Conservation (phyloP, 2,329 filamentous ascomycete genomes). For the Fusarium globosum region DNA sequence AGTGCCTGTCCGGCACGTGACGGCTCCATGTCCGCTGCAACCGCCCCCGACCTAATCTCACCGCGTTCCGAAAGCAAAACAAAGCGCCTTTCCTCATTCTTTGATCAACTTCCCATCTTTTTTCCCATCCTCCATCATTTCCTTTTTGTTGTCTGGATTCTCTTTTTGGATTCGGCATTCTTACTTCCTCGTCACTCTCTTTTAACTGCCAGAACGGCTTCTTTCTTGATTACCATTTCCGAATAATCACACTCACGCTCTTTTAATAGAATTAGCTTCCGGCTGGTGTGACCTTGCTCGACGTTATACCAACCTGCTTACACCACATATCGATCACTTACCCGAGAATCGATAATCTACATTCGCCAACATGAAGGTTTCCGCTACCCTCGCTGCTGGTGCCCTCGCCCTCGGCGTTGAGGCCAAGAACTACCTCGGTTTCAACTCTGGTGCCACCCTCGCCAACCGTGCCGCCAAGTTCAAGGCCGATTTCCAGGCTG, state of each 20-base stretch:
- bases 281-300: constrained; percentile 23
- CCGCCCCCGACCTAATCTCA: constrained; percentile 40
- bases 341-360: constrained; percentile 20
- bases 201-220: constrained; percentile 31
- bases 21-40: constrained; percentile 15
- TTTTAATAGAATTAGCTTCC: constrained; percentile 31
- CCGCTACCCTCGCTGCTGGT: constrained; percentile 52
- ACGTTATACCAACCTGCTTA: constrained; percentile 29
- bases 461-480: constrained; percentile 63
- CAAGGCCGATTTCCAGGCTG: constrained; percentile 60
- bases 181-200: constrained; percentile 42
- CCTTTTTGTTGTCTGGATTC: constrained; percentile 22
- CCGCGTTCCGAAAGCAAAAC: constrained; percentile 37
- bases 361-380: constrained; percentile 56
- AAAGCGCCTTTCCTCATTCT: constrained; percentile 31
- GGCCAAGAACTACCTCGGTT: constrained; percentile 62
- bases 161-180: constrained; percentile 36
- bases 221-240: constrained; percentile 30
- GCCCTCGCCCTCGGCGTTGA: constrained; percentile 55
- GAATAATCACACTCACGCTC: constrained; percentile 29
- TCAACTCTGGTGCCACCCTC: constrained; percentile 63
- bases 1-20: constrained; percentile 37
- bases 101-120: constrained; percentile 18
- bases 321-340: constrained; percentile 21
- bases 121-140: constrained; percentile 23